A percentile compares a stretch with the other conserved stretches of the same genome.
These are phyloP conservation scores for Tolypocladium ovalisporum DNA, from an alignment of 2,329 filamentous ascomycete genomes.

Conservation along the genomic window DNA sequence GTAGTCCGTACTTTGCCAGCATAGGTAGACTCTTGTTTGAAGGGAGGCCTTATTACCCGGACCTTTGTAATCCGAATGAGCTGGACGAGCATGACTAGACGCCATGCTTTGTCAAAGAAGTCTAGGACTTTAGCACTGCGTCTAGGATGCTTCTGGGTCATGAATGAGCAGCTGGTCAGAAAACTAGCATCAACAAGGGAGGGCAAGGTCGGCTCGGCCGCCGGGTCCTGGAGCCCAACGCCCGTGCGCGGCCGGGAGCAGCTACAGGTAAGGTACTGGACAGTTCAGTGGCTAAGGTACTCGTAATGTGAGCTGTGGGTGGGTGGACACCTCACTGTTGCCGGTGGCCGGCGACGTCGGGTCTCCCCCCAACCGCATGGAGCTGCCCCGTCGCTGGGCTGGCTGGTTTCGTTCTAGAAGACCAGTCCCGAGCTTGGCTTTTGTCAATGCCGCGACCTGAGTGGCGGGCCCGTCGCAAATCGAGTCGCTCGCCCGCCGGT, in stretches of 20 bases:
- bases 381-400: not conserved
- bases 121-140: not conserved
- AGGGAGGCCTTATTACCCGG: not conserved
- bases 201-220: not conserved
- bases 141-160: too few relatives aligned
- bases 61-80: not conserved
- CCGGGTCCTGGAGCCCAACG: not conserved
- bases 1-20: not conserved
- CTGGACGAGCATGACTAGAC: not conserved
- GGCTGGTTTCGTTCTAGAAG: not conserved
- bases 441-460: not conserved
- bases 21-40: not conserved
- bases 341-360: not conserved
- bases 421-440: not conserved
- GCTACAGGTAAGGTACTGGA: not conserved
- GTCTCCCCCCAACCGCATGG: not conserved
- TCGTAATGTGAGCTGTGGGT: too few relatives aligned
- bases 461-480: not conserved
- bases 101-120: not conserved
- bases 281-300: too few relatives aligned
- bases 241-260: not conserved
- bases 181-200: too few relatives aligned
- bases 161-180: too few relatives aligned
- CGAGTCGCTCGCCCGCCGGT: too few relatives aligned
- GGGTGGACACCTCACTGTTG: not conserved